Conservation (phyloP, 805 yeast genomes). For the Diddensiella caesifluorescens region DNA sequence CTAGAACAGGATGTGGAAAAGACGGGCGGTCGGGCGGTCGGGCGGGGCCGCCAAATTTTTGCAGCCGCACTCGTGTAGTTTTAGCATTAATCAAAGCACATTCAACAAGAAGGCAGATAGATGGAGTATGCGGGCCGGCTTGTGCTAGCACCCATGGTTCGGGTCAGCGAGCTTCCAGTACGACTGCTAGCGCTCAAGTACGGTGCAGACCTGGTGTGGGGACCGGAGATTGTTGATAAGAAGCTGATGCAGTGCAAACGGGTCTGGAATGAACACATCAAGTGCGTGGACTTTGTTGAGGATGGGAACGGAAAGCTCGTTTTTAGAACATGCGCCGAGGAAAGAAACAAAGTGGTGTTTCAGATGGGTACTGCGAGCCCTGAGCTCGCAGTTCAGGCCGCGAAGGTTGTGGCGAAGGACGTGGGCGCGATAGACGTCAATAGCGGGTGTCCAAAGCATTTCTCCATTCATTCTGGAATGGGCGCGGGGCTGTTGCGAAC, state of each 20-base stretch:
- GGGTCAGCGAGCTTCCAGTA: constrained; percentile 92
- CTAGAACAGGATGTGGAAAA: too few species aligned
- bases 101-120: constrained; percentile 40
- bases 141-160: constrained; percentile 90
- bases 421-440: constrained; percentile 92
- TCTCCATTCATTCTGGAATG: constrained; percentile 93
- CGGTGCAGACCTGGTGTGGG: constrained; percentile 96
- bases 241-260: constrained; percentile 70
- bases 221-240: constrained; percentile 89
- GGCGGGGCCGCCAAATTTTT: too few species aligned
- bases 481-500: constrained; percentile 87
- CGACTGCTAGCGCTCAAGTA: constrained; percentile 70
- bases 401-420: constrained; percentile 69
- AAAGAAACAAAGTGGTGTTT: constrained; percentile 65
- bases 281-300: constrained; percentile 31
- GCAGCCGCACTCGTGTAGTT: too few species aligned
- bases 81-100: too few species aligned
- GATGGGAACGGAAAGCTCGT: constrained; percentile 44
- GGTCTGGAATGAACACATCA: constrained; percentile 43
- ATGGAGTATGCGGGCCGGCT: constrained; percentile 69
- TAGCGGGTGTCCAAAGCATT: constrained; percentile 97
- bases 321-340: constrained; percentile 63
- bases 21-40: too few species aligned
- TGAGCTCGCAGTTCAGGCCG: constrained; percentile 83
- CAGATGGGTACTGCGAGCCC: constrained; percentile 89